A percentile compares a stretch with the other conserved stretches of the same genome.
These are phyloP conservation scores for Alternaria sp. DNA, from an alignment of 2,329 filamentous ascomycete genomes.

Conservation along the genomic window DNA sequence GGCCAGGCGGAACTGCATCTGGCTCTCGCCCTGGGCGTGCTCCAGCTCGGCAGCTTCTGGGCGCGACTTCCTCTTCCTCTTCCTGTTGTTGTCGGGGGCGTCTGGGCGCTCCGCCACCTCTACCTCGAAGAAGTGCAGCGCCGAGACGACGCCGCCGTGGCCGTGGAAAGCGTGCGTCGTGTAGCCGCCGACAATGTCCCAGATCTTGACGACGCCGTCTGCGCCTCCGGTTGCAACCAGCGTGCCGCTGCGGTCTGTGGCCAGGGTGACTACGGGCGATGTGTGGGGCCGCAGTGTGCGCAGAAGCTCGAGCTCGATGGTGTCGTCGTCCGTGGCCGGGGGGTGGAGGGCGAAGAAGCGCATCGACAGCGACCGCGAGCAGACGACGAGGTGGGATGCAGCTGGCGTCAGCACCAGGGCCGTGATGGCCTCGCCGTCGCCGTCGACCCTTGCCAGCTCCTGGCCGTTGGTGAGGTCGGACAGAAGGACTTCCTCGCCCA, in stretches of 20 bases:
- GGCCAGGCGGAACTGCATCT: constrained; percentile 75
- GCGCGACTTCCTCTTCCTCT: constrained; percentile 52
- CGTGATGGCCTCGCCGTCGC: constrained; percentile 75
- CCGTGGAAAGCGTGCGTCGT: constrained; percentile 95
- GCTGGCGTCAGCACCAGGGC: constrained; percentile 81
- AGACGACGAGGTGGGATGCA: constrained; percentile 85
- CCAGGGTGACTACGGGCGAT: constrained; percentile 85
- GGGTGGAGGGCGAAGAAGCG: constrained; percentile 79
- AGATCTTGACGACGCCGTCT: constrained; percentile 93
- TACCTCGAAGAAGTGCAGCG: constrained; percentile 88
- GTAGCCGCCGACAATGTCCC: constrained; percentile 90
- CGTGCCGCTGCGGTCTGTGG: constrained; percentile 85
- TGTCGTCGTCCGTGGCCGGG: constrained; percentile 64
- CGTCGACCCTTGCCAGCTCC: constrained; percentile 85
- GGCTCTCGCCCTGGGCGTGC: constrained; percentile 54
- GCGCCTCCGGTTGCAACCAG: constrained; percentile 91
- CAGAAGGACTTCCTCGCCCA: constrained; percentile 91
- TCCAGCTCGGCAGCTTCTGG: constrained; percentile 52
- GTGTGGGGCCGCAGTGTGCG: constrained; percentile 88
- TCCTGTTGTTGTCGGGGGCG: constrained; percentile 42
- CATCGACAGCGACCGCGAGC: constrained; percentile 95
- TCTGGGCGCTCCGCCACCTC: constrained; percentile 58
- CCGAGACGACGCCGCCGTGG: constrained; percentile 88
- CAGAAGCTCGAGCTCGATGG: constrained; percentile 66
- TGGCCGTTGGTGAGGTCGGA: constrained; percentile 83